Evolutionary conservation across 225 moss, liverwort and hornwort genomes (phyloP).

Genomic region (Straminergon stramineum): DNA sequence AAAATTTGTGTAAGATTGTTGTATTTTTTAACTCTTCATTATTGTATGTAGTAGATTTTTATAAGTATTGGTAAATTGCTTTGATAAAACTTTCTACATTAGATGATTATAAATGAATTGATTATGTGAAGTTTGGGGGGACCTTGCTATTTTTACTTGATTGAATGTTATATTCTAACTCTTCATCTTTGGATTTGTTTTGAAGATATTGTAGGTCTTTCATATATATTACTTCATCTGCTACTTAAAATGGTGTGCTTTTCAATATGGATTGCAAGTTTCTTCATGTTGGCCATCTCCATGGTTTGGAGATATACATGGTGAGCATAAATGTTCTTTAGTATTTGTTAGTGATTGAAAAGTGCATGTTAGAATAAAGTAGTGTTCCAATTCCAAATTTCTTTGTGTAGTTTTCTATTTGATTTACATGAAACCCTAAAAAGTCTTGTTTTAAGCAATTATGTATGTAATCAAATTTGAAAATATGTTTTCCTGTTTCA

Average conservation of each 20-base stretch:
- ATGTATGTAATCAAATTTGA: not conserved
- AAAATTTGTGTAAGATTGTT: not conserved
- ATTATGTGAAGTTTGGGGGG: fast-evolving
- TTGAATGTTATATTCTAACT: not conserved
- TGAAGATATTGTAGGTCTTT: not conserved
- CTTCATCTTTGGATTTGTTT: not conserved
- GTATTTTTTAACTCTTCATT: not conserved
- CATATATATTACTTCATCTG: not conserved
- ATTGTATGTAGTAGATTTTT: not conserved
- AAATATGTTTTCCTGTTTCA: not conserved
- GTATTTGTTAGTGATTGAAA: not conserved
- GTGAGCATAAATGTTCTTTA: not conserved
- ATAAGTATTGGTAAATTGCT: not conserved
- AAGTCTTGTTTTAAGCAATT: not conserved
- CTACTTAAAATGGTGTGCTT: fast-evolving
- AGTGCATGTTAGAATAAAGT: not conserved
- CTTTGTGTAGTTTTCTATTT: not conserved
- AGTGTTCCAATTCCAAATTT: not conserved
- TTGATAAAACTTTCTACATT: no score
- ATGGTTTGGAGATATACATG: not conserved
- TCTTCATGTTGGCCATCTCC: not conserved
- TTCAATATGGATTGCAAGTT: not conserved
- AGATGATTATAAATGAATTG: not conserved
- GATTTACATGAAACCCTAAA: not conserved
- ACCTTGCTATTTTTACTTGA: not conserved